A percentile compares a stretch with the other conserved stretches of the same genome.
Conservation (phyloP, 805 yeast genomes). For the Saturnispora bothae region DNA sequence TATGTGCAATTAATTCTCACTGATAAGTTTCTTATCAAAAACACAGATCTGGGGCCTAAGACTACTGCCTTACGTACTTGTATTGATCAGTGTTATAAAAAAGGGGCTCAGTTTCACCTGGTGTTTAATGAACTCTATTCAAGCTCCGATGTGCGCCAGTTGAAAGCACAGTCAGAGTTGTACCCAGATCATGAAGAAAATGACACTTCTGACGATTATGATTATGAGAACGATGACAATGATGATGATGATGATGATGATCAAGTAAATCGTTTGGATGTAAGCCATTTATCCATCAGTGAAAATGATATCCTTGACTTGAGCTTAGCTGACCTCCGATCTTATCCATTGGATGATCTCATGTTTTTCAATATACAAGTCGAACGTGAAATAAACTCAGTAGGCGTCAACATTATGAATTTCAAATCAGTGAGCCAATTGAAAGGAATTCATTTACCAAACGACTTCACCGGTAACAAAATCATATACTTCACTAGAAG, state of each 20-base stretch:
- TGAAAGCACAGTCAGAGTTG: not conserved
- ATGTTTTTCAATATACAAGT: slow-evolving; percentile 5
- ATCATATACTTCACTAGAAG: slow-evolving; percentile 10
- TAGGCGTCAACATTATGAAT: slow-evolving; percentile 3
- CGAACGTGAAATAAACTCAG: slow-evolving; percentile 1
- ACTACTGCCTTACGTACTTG: too few species aligned
- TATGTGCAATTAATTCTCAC: too few species aligned
- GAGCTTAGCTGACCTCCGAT: not conserved
- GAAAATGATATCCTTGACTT: slow-evolving; percentile 1
- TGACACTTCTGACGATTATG: slow-evolving; percentile 11
- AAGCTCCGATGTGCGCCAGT: not conserved
- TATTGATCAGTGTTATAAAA: too few species aligned
- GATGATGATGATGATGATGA: slow-evolving; percentile 16
- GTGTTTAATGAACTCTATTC: too few species aligned
- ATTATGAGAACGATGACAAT: slow-evolving; percentile 15
- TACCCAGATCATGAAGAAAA: not conserved
- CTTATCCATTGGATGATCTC: slow-evolving; percentile 4
- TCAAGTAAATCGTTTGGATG: not conserved
- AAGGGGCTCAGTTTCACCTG: too few species aligned
- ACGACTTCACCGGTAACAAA: not conserved
- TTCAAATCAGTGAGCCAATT: slow-evolving; percentile 4
- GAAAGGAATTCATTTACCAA: not conserved
- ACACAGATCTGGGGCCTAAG: too few species aligned
- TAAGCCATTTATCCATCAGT: not conserved
- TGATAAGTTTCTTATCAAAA: too few species aligned